Conservation (phyloP, 352 stramenopile genomes). For the Phytophthora chlamydospora region DNA sequence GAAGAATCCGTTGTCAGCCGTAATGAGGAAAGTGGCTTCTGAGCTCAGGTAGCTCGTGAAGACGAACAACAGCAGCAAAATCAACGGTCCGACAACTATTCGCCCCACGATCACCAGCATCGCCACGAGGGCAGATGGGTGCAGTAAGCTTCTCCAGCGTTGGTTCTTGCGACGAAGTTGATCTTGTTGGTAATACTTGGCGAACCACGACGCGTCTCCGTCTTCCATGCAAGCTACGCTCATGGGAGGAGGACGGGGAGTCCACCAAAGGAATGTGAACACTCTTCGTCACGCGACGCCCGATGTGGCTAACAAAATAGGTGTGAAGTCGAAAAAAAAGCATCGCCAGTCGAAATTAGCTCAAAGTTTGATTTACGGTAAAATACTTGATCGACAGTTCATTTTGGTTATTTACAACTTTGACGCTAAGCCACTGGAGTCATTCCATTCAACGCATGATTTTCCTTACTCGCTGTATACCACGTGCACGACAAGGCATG, state of each 20-base stretch:
- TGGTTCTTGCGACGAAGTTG: background rate
- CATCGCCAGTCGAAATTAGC: background rate
- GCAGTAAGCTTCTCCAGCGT: background rate
- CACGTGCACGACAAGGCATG: slow-evolving; percentile 8
- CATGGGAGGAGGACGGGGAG: too few relatives aligned
- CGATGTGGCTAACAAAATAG: too few relatives aligned
- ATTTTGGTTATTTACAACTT: too few relatives aligned
- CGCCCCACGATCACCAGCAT: slow-evolving; percentile 5
- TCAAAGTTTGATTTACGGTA: background rate
- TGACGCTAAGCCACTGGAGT: background rate
- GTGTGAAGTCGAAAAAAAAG: too few relatives aligned
- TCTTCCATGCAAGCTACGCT: too few relatives aligned
- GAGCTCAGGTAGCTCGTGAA: slow-evolving; percentile 7
- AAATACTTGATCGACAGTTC: background rate
- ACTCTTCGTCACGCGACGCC: too few relatives aligned
- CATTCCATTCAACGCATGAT: background rate
- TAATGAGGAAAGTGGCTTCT: slow-evolving; percentile 13
- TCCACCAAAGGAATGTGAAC: too few relatives aligned
- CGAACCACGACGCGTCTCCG: too few relatives aligned
- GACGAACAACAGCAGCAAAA: slow-evolving; percentile 1
- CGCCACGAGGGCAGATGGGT: background rate
- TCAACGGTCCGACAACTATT: slow-evolving; percentile 1
- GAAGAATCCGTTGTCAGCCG: slow-evolving; percentile 9
- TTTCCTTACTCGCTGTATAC: slow-evolving; percentile 3
- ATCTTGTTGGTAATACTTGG: background rate